A percentile compares a stretch with the other conserved stretches of the same genome.
Evolutionary conservation across 1,284 basidiomycete species (phyloP).

Genomic region (Phellinidium pouzarii): DNA sequence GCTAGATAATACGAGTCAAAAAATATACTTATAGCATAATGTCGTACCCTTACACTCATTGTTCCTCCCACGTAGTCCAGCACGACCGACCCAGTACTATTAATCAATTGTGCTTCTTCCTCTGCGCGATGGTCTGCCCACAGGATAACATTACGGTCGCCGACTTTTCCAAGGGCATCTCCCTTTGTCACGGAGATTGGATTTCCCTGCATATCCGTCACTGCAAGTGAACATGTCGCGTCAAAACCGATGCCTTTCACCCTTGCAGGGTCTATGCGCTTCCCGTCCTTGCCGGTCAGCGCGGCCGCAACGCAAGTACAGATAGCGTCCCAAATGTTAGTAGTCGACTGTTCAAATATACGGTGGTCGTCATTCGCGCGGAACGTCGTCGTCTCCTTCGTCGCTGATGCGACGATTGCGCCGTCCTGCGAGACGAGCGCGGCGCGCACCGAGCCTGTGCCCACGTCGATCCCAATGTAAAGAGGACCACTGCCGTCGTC

Average conservation of each 20-base stretch:
- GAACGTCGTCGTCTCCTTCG: conserved; percentile 78
- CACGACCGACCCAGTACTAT: conserved; percentile 77
- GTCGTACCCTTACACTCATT: conserved; percentile 73
- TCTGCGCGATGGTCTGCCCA: conserved; percentile 96
- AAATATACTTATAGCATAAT: background rate
- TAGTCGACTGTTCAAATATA: conserved; percentile 93
- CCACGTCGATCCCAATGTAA: conserved; percentile 73
- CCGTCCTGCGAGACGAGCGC: conserved; percentile 77
- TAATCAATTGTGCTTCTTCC: conserved; percentile 87
- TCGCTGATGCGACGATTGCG: conserved; percentile 70
- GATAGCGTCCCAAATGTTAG: conserved; percentile 83
- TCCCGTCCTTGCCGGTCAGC: conserved; percentile 44
- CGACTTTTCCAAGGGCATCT: conserved; percentile 49
- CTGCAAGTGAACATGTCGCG: conserved; percentile 94
- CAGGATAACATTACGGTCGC: conserved; percentile 80
- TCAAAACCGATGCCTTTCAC: conserved; percentile 95
- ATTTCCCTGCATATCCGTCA: conserved; percentile 67
- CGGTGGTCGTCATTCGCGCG: conserved; percentile 80
- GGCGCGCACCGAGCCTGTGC: conserved; percentile 91
- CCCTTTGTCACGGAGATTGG: conserved; percentile 81
- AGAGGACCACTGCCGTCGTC: conserved; percentile 3
- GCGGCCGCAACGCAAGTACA: conserved; percentile 65
- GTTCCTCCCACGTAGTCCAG: conserved; percentile 94
- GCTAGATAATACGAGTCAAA: conserved; percentile 35
- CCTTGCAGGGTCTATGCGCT: conserved; percentile 33